These are phyloP conservation scores for Rhynchosporium agropyri DNA, from an alignment of 2,329 filamentous ascomycete genomes.

Conservation along the genomic window DNA sequence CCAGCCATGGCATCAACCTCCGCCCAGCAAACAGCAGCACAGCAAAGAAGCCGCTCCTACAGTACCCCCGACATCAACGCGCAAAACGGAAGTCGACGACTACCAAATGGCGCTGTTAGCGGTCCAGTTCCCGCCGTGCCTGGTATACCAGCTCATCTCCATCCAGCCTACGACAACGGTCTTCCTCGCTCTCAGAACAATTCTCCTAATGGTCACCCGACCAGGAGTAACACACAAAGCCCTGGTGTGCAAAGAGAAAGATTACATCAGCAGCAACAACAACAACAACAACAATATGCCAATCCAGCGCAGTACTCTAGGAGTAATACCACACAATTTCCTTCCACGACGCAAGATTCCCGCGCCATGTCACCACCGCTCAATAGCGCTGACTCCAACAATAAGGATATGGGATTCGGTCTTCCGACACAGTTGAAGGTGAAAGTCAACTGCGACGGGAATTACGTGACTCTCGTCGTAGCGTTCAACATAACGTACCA, in stretches of 20 bases:
- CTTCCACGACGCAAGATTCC: constrained; percentile 40
- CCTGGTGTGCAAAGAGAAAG: constrained; percentile 68
- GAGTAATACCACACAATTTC: constrained; percentile 36
- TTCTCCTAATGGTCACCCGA: constrained; percentile 71
- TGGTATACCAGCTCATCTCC: constrained; percentile 72
- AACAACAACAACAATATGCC: constrained; percentile 46
- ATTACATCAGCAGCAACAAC: constrained; percentile 47
- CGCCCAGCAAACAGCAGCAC: constrained; percentile 48
- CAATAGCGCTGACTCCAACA: constrained; percentile 32
- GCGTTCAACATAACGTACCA: constrained; percentile 94
- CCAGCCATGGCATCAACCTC: constrained; percentile 67
- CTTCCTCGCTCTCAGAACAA: constrained; percentile 80
- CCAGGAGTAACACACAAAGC: constrained; percentile 71
- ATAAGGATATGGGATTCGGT: constrained; percentile 51
- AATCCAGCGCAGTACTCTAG: constrained; percentile 43
- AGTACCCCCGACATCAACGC: constrained; percentile 94
- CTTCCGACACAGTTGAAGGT: constrained; percentile 84
- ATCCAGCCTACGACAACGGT: constrained; percentile 59
- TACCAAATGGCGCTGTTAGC: constrained; percentile 54
- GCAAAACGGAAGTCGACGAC: constrained; percentile 59
- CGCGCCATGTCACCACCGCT: constrained; percentile 52
- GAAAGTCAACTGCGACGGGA: constrained; percentile 89
- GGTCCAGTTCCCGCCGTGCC: constrained; percentile 67
- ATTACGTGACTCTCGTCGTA: constrained; percentile 94
- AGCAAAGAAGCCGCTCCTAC: constrained; percentile 82